A percentile compares a stretch with the other conserved stretches of the same genome.
These are phyloP conservation scores for Malus asiatica DNA, from an alignment of 306 rosid genomes.

Conservation along the genomic window DNA sequence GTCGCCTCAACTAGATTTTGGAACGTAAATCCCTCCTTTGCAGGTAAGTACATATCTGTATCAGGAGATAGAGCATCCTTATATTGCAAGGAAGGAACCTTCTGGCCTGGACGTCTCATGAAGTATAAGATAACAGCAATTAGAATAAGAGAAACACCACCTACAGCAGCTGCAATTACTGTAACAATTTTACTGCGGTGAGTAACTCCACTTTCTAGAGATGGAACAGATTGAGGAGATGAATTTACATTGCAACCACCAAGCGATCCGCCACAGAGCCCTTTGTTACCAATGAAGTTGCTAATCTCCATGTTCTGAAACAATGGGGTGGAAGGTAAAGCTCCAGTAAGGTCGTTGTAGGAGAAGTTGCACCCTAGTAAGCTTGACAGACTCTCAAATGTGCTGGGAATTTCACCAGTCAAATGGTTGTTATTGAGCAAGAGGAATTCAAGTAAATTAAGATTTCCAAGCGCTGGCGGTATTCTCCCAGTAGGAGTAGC, in stretches of 20 bases:
- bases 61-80: constrained; percentile 50
- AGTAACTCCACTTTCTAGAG: constrained; percentile 10
- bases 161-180: constrained; percentile 54
- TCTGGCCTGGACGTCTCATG: constrained; percentile 55
- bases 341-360: constrained; percentile 72
- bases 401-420: constrained; percentile 72
- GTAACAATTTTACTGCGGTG: constrained; percentile 52
- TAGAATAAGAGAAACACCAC: constrained; percentile 82
- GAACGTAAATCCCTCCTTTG: constrained; percentile 72
- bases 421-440: constrained; percentile 76
- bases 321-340: constrained; percentile 57
- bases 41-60: constrained; percentile 75
- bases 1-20: constrained; percentile 90
- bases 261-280: constrained; percentile 82
- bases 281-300: constrained; percentile 61
- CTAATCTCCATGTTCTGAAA: constrained; percentile 60
- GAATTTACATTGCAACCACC: constrained; percentile 37
- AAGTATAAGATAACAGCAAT: constrained; percentile 56
- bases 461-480: constrained; percentile 65
- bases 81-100: constrained; percentile 33
- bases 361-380: constrained; percentile 87
- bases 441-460: constrained; percentile 59
- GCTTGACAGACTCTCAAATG: constrained; percentile 67
- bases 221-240: constrained; percentile 28
- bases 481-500: too few species aligned